These are phyloP conservation scores for Penicillium sp. DNA, from an alignment of 2,329 filamentous ascomycete genomes.

Conservation along the genomic window DNA sequence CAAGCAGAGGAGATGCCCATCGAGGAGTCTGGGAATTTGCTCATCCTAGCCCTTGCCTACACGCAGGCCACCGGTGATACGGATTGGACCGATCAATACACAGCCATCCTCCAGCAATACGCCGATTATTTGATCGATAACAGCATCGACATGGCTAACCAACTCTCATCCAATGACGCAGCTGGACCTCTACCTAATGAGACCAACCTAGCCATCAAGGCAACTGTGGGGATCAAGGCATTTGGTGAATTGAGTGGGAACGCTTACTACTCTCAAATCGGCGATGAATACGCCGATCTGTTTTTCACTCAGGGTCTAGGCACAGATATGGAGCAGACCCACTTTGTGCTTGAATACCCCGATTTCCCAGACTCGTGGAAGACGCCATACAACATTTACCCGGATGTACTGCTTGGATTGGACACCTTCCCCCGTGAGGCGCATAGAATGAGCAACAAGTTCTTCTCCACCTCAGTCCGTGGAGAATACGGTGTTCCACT, in stretches of 20 bases:
- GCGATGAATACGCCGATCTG: constrained; percentile 34
- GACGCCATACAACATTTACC: constrained; percentile 44
- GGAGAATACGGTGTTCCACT: constrained; percentile 41
- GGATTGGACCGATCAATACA: constrained; percentile 38
- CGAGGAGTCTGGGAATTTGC: constrained; percentile 43
- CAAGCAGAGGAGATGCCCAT: constrained; percentile 45
- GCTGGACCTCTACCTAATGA: constrained; percentile 44
- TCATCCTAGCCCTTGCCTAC: constrained; percentile 42
- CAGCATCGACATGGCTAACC: constrained; percentile 39
- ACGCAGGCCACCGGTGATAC: constrained; percentile 40
- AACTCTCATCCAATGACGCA: constrained; percentile 47
- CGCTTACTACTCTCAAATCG: constrained; percentile 38
- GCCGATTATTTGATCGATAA: constrained; percentile 45
- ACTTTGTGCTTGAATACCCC: constrained; percentile 45
- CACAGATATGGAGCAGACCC: constrained; percentile 37
- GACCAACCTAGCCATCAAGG: constrained; percentile 50
- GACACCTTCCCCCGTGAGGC: constrained; percentile 37
- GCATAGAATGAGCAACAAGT: constrained; percentile 37
- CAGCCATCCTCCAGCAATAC: constrained; percentile 35
- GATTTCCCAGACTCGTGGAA: constrained; percentile 35
- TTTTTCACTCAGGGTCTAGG: constrained; percentile 38
- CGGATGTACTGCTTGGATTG: constrained; percentile 41
- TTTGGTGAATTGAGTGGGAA: constrained; percentile 42
- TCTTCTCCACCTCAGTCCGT: constrained; percentile 37
- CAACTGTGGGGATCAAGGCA: constrained; percentile 48